phyloP scores from a whole-genome alignment of 2,329 filamentous ascomycete species.

The Fusarium neocosmosporiellum region DNA sequence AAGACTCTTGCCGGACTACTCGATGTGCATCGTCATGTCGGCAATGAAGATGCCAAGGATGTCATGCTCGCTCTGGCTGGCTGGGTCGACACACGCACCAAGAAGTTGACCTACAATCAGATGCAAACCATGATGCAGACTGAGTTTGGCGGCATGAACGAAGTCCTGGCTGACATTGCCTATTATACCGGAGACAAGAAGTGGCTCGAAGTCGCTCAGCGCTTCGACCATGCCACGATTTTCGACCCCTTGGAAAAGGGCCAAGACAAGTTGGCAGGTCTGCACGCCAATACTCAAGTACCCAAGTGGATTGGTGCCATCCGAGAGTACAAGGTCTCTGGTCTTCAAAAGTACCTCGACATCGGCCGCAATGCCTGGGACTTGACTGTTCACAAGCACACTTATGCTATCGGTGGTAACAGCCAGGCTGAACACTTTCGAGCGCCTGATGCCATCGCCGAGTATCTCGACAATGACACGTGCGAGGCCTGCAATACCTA shows the following conservation, averaged over 20 bases:
- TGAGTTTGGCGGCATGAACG: constrained; percentile 66
- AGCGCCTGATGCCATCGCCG: constrained; percentile 57
- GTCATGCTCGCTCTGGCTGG: constrained; percentile 57
- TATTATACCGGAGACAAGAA: constrained; percentile 56
- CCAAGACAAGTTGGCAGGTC: constrained; percentile 57
- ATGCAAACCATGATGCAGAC: constrained; percentile 62
- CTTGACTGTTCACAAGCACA: constrained; percentile 57
- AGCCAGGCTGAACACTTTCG: constrained; percentile 65
- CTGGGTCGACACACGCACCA: constrained; percentile 62
- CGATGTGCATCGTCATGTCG: constrained; percentile 60
- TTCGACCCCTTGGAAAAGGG: constrained; percentile 59
- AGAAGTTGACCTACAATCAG: constrained; percentile 52
- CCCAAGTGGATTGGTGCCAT: constrained; percentile 65
- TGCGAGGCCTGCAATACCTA: constrained; percentile 66
- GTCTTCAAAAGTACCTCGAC: constrained; percentile 55
- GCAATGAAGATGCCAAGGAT: constrained; percentile 54
- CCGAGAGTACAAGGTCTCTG: constrained; percentile 61
- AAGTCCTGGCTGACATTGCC: constrained; percentile 60
- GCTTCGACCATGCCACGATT: constrained; percentile 61
- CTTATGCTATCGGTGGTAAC: constrained; percentile 66
- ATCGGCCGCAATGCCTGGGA: constrained; percentile 63
- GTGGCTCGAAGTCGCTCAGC: constrained; percentile 59
- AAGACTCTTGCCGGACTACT: constrained; percentile 64
- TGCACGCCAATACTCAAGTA: constrained; percentile 65
- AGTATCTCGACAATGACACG: constrained; percentile 57